phyloP scores from a whole-genome alignment of 108 stramenopile species.

The Parietichytrium sp. region DNA sequence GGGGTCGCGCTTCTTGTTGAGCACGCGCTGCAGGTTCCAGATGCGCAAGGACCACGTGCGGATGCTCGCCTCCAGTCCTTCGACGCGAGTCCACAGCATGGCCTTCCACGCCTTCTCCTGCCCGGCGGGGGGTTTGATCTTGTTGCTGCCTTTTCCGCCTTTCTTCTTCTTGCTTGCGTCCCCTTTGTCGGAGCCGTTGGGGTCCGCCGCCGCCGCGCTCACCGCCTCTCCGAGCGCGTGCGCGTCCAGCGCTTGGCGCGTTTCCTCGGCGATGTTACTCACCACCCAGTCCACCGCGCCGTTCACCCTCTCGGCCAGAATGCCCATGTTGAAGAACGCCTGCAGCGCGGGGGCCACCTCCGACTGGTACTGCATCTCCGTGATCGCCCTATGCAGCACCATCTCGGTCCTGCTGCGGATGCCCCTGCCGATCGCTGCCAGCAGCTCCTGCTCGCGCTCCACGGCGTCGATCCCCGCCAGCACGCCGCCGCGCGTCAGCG shows the following conservation, averaged over 20 bases:
- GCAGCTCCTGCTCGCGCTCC: constrained; percentile 14
- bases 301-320: neutral
- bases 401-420: neutral
- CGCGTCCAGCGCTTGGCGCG: constrained; percentile 19
- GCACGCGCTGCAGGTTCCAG: constrained; percentile 29
- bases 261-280: constrained; percentile 30
- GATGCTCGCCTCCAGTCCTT: constrained; percentile 8
- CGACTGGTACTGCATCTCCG: constrained; percentile 1
- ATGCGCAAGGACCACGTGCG: constrained; percentile 27
- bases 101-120: neutral
- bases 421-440: neutral
- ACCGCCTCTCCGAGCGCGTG: constrained; percentile 22
- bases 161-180: neutral
- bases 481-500: neutral
- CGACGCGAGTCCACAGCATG: neutral
- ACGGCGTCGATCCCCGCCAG: neutral
- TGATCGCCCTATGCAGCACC: constrained; percentile 25
- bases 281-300: constrained; percentile 36
- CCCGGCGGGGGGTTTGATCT: neutral
- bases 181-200: neutral
- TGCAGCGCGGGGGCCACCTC: constrained; percentile 29
- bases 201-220: neutral
- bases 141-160: neutral
- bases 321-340: constrained; percentile 35
- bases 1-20: constrained; percentile 33